Evolutionary conservation across 106 monocot genomes (phyloP), one percentile per base, ranked within the genome.

Genomic region (Vanilla planifolia): DNA sequence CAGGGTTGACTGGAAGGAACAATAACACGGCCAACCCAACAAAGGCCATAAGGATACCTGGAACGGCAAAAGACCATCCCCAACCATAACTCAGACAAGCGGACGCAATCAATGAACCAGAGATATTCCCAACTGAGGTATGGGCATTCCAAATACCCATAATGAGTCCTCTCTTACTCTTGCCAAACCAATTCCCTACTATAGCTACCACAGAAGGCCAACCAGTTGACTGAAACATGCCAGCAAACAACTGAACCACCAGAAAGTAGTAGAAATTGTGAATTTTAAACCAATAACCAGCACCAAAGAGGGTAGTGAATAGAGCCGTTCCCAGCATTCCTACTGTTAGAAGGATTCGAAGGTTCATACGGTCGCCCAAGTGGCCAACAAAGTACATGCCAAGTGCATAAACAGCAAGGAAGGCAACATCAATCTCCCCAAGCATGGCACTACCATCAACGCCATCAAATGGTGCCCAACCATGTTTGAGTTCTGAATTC

Each of bases 121-220:
- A 41, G 24, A 94, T 94, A 65, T 89, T 94, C 14, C 93, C 93
- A 0, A 94, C 71, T 2, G 93, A 94, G 17, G 93, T 94, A 34
- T 94, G 89, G 15, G 93, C 82, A 66, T 94, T 94, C 93, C 93
- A 94, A 14, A 94, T 75, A 13, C 93, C 93, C 93, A 94, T 94
- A 39, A 94, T 94, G 19, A 94, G 75, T 11, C 93, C 93, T 58
- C 93, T 89, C 73, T 83, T 94, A 40, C 89, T 83, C 73, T 94
- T 94, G 3, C 93, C 89, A 51, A 85, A 89, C 93, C 93, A 94
- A 57, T 94, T 94, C 0, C 93, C 93, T 0, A 94, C 64, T 8
- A 94, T 80, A 3, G 89, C 89, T 8, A 94, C 85, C 17, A 94
- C 93, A 4, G 93, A 82, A 3, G 93, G 93, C 93, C 93, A 94